These are phyloP conservation scores for Gynandropsis gynandra DNA, from an alignment of 345 rosid species.

Conservation along the genomic window DNA sequence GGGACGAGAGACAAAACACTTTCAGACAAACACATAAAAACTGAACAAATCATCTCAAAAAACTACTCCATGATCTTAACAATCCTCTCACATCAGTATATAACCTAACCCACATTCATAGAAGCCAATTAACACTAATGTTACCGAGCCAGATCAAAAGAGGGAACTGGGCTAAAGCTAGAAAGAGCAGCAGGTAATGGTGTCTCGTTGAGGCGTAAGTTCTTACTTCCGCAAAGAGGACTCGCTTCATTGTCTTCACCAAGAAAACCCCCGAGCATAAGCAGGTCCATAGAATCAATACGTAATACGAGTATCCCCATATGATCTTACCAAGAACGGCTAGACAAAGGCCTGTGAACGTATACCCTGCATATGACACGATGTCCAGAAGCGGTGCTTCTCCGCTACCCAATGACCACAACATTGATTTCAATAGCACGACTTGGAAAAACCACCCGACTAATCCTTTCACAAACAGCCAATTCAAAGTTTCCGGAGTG, in stretches of 20 bases:
- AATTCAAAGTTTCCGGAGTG: conserved; percentile 63
- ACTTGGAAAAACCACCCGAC: conserved; percentile 64
- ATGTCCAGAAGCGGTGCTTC: conserved; percentile 71
- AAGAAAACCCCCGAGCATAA: conserved; percentile 62
- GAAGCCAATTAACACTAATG: conserved; percentile 60
- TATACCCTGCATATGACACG: conserved; percentile 65
- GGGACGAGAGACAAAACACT: no score
- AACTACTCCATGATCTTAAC: no score
- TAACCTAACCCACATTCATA: no score
- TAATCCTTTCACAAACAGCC: conserved; percentile 64
- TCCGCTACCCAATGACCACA: conserved; percentile 56
- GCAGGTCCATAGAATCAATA: conserved; percentile 54
- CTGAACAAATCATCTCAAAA: no score
- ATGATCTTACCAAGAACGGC: conserved; percentile 50
- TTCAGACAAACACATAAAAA: no score
- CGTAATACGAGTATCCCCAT: conserved; percentile 46
- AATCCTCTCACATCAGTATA: no score
- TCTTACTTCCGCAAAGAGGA: conserved; percentile 61
- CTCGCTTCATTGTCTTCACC: conserved; percentile 79
- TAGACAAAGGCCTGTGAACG: conserved; percentile 51
- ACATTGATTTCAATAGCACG: conserved; percentile 46
- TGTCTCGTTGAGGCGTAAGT: conserved; percentile 58
- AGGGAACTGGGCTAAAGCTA: conserved; percentile 66
- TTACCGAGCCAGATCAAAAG: conserved; percentile 68
- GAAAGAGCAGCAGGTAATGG: conserved; percentile 55